Evolutionary conservation across 2,329 filamentous ascomycete genomes (phyloP).

Genomic region (Rhytidhysteron rufulum): DNA sequence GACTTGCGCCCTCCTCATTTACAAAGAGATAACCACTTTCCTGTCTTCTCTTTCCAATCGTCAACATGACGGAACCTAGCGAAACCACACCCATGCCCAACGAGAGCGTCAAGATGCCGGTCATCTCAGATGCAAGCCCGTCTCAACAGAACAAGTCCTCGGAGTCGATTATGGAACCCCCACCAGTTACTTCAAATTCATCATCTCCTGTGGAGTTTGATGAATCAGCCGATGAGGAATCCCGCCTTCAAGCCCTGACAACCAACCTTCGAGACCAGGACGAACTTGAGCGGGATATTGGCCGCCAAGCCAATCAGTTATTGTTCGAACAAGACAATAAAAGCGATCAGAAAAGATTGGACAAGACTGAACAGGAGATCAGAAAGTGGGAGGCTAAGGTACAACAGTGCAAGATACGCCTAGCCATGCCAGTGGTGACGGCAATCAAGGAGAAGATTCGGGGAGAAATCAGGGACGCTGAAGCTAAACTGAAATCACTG

Average conservation of each 20-base stretch:
- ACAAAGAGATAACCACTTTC: too few relatives aligned
- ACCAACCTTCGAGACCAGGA: constrained; percentile 68
- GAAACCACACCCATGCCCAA: too few relatives aligned
- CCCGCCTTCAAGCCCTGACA: constrained; percentile 36
- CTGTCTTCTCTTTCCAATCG: too few relatives aligned
- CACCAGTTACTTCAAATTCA: too few relatives aligned
- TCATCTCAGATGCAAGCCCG: too few relatives aligned
- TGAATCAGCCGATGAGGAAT: constrained; percentile 38
- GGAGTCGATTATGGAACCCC: too few relatives aligned
- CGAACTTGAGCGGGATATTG: constrained; percentile 85
- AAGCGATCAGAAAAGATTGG: constrained; percentile 59
- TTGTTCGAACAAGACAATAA: constrained; percentile 61
- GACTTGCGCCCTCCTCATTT: too few relatives aligned
- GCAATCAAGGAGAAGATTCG: constrained; percentile 57
- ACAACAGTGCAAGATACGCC: constrained; percentile 54
- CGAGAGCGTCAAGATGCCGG: too few relatives aligned
- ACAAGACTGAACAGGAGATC: constrained; percentile 50
- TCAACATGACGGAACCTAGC: too few relatives aligned
- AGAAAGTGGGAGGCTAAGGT: constrained; percentile 65
- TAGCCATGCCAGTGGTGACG: constrained; percentile 52
- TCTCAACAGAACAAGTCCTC: too few relatives aligned
- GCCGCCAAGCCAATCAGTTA: constrained; percentile 59
- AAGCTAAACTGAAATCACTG: constrained; percentile 61
- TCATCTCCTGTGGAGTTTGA: too few relatives aligned
- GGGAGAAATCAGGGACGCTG: constrained; percentile 63